Evolutionary conservation across 352 stramenopile species (phyloP).

Genomic region (Globisporangium cederbergense): DNA sequence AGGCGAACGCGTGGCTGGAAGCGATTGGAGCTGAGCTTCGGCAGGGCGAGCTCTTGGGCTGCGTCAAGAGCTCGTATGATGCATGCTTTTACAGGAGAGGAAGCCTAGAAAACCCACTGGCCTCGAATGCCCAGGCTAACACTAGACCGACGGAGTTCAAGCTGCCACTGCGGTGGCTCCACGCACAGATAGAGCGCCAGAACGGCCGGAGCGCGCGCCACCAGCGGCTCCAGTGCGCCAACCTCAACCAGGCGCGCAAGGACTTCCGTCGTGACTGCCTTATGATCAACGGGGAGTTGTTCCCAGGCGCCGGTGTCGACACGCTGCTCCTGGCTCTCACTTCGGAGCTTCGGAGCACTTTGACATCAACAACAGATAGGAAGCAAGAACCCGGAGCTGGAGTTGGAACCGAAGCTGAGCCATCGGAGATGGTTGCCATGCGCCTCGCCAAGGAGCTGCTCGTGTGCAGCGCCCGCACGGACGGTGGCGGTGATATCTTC

Average conservation of each 20-base stretch:
- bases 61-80: not conserved
- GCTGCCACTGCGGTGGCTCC: conserved; percentile 50
- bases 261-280: conserved; percentile 60
- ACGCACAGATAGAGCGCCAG: conserved; percentile 42
- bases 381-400: not conserved
- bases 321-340: conserved; percentile 30
- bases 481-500: conserved; percentile 64
- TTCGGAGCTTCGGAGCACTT: conserved; percentile 1
- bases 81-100: not conserved
- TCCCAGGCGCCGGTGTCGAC: conserved; percentile 32
- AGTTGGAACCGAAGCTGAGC: not conserved
- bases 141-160: conserved; percentile 15
- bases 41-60: conserved; percentile 20
- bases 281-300: conserved; percentile 42
- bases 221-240: conserved; percentile 45
- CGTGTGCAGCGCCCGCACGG: conserved; percentile 56
- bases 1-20: conserved; percentile 40
- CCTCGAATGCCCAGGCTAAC: not conserved
- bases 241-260: conserved; percentile 59
- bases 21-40: conserved; percentile 44
- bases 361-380: not conserved
- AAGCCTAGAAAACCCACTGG: not conserved
- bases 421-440: conserved; percentile 46
- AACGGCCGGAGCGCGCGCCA: conserved; percentile 28
- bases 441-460: conserved; percentile 54